A percentile compares a stretch with the other conserved stretches of the same genome.
phyloP scores from a whole-genome alignment of 2,329 filamentous ascomycete genomes.

The Epichloe festucae region DNA sequence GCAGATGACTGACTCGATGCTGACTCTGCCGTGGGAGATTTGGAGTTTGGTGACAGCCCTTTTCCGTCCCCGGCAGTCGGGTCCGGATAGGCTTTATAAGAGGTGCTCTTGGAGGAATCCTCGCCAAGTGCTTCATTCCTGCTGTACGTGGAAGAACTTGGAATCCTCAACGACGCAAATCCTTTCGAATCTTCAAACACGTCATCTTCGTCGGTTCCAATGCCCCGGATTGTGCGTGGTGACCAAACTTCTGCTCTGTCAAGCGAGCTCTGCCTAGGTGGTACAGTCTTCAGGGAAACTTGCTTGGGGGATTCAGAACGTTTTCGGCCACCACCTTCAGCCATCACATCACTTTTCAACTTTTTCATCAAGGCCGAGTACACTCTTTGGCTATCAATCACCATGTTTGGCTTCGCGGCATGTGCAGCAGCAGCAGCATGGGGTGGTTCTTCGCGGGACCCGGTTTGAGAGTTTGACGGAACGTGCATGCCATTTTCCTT shows the following conservation, averaged over 20 bases:
- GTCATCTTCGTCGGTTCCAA: slow-evolving; percentile 21
- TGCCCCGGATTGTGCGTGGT: slow-evolving; percentile 20
- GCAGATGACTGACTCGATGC: slow-evolving; percentile 12
- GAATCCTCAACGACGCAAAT: neutral
- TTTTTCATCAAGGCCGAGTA: slow-evolving; percentile 53
- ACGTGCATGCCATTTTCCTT: slow-evolving; percentile 36
- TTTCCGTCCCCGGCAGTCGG: slow-evolving; percentile 5
- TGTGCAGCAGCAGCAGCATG: neutral
- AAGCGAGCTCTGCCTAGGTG: slow-evolving; percentile 8
- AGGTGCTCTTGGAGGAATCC: neutral
- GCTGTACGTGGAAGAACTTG: neutral
- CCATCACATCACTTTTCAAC: slow-evolving; percentile 26
- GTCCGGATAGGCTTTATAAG: slow-evolving; percentile 7
- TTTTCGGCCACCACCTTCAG: slow-evolving; percentile 5
- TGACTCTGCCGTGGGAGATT: neutral
- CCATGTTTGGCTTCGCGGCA: slow-evolving; percentile 9
- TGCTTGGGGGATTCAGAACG: neutral
- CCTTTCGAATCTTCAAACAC: slow-evolving; percentile 14
- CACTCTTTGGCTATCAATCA: slow-evolving; percentile 43
- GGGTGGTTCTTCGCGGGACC: neutral
- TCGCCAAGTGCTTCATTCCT: neutral
- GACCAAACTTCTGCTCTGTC: slow-evolving; percentile 10
- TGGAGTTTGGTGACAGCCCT: slow-evolving; percentile 5
- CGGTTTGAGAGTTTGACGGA: slow-evolving; percentile 22
- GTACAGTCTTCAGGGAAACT: slow-evolving; percentile 3